phyloP scores from a whole-genome alignment of 2,329 filamentous ascomycete species.

The Aspergillus proliferans region DNA sequence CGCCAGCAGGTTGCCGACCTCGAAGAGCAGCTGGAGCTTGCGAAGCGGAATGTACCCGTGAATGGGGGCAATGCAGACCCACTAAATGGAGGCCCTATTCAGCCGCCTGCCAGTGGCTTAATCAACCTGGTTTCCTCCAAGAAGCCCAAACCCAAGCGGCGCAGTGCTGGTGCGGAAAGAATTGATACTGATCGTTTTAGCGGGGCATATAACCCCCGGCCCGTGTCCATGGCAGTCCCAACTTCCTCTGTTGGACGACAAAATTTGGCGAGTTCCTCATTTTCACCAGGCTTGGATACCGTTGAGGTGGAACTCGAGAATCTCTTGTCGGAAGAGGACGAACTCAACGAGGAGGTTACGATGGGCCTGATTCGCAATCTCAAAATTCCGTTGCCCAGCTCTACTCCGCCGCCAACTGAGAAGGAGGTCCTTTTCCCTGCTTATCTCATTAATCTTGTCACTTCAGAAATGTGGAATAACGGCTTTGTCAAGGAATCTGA shows the following conservation, averaged over 20 bases:
- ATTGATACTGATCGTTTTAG: constrained; percentile 87
- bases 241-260: constrained; percentile 52
- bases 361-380: constrained; percentile 94
- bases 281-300: constrained; percentile 75
- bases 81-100: constrained; percentile 55
- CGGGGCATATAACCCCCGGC: constrained; percentile 84
- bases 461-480: constrained; percentile 99
- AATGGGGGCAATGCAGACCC: constrained; percentile 58
- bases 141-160: constrained; percentile 75
- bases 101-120: constrained; percentile 63
- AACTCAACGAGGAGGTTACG: constrained; percentile 92
- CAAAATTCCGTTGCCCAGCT: constrained; percentile 86
- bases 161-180: constrained; percentile 81
- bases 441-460: constrained; percentile 97
- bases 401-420: constrained; percentile 84
- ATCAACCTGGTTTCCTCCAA: constrained; percentile 97
- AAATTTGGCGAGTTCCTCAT: constrained; percentile 67
- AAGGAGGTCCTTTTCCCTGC: constrained; percentile 98
- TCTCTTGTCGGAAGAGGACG: constrained; percentile 89
- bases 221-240: constrained; percentile 88
- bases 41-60: constrained; percentile 68
- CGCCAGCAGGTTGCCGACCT: constrained; percentile 84
- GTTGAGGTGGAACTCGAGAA: constrained; percentile 93
- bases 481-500: constrained; percentile 99
- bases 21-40: constrained; percentile 85